These are phyloP conservation scores for Pythium sp. DNA, from an alignment of 352 stramenopile species.

Conservation along the genomic window DNA sequence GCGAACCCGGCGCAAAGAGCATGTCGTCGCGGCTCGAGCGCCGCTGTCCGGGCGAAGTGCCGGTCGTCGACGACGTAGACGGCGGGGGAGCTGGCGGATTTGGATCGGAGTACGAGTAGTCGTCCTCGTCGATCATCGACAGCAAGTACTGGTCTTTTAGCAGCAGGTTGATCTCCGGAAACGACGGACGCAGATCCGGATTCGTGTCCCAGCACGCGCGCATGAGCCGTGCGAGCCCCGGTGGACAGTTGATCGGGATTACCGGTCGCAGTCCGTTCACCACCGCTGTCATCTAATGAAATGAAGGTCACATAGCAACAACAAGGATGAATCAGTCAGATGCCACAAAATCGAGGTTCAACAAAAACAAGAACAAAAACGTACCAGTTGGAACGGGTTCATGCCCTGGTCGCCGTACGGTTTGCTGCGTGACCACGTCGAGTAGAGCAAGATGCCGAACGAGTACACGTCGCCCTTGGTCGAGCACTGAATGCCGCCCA, in stretches of 20 bases:
- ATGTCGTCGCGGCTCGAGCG: slow-evolving; percentile 38
- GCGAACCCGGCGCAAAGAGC: slow-evolving; percentile 16
- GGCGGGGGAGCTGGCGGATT: slow-evolving; percentile 26
- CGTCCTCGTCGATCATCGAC: slow-evolving; percentile 48
- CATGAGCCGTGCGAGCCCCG: slow-evolving; percentile 76
- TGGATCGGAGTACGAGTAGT: slow-evolving; percentile 44
- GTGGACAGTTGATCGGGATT: slow-evolving; percentile 80
- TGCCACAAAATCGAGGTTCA: not conserved
- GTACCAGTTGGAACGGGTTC: slow-evolving; percentile 87
- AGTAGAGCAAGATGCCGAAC: slow-evolving; percentile 85
- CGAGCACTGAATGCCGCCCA: slow-evolving; percentile 84
- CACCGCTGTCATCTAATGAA: slow-evolving; percentile 77
- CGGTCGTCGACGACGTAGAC: slow-evolving; percentile 36
- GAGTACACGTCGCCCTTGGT: slow-evolving; percentile 88
- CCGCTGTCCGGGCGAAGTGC: slow-evolving; percentile 23
- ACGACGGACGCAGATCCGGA: slow-evolving; percentile 62
- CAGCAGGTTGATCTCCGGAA: slow-evolving; percentile 76
- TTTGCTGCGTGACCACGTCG: slow-evolving; percentile 85
- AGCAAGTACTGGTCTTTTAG: slow-evolving; percentile 78
- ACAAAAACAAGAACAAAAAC: slow-evolving; percentile 6
- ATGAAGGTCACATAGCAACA: slow-evolving; percentile 6
- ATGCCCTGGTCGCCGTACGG: slow-evolving; percentile 88
- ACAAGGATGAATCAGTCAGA: slow-evolving; percentile 2
- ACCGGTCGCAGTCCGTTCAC: slow-evolving; percentile 83
- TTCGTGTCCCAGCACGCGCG: slow-evolving; percentile 80